These are phyloP conservation scores for Spizellomyces punctatus DNA, from an alignment of 192 early-diverging fungal species.

Conservation along the genomic window DNA sequence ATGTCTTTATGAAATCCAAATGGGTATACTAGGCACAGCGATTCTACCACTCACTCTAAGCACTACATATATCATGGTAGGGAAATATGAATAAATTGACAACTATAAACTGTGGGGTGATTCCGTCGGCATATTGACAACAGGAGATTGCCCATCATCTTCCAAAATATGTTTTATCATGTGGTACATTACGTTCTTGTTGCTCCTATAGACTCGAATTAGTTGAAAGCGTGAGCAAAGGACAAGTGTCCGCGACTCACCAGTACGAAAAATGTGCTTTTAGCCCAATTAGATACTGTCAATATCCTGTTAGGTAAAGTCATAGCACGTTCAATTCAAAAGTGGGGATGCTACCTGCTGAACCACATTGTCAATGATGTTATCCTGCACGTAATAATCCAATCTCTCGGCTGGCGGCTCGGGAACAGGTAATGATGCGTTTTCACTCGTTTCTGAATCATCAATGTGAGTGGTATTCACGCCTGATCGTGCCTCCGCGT, in stretches of 20 bases:
- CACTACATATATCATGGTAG: too few relatives aligned
- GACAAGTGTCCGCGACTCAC: conserved; percentile 26
- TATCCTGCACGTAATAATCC: conserved; percentile 52
- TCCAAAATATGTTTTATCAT: conserved; percentile 20
- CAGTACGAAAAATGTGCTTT: conserved; percentile 56
- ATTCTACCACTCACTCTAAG: too few relatives aligned
- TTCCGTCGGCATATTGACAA: too few relatives aligned
- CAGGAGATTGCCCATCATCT: conserved; percentile 4
- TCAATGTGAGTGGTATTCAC: background rate
- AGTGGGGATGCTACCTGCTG: conserved; percentile 22
- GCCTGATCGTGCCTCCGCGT: background rate
- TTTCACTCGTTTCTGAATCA: background rate
- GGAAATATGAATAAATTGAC: too few relatives aligned
- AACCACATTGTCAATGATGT: conserved; percentile 43
- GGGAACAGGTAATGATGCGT: background rate
- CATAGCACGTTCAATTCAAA: too few relatives aligned
- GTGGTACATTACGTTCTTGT: conserved; percentile 48
- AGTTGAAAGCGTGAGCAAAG: background rate
- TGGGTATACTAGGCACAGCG: too few relatives aligned
- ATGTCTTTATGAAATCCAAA: too few relatives aligned
- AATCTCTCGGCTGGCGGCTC: conserved; percentile 8
- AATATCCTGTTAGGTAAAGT: too few relatives aligned
- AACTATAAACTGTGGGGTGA: too few relatives aligned
- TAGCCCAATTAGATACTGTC: conserved; percentile 44
- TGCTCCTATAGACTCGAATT: background rate